phyloP scores from a whole-genome alignment of 805 yeast species.

The Teunomyces barrocoloradensis region DNA sequence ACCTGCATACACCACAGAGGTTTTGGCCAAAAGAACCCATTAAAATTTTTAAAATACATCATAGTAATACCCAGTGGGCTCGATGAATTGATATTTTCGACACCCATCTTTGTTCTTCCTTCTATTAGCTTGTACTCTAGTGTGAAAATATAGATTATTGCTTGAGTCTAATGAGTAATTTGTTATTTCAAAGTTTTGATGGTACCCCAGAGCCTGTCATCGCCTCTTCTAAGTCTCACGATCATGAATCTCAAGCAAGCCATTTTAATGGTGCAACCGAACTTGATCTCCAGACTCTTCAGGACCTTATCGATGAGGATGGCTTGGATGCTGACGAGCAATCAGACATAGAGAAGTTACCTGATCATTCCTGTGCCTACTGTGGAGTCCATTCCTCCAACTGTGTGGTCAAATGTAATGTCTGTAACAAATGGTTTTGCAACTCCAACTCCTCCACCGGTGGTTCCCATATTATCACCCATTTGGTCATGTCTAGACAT shows the following conservation, averaged over 20 bases:
- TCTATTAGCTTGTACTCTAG: neutral
- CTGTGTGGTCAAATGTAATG: conserved; percentile 70
- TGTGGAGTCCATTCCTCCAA: conserved; percentile 70
- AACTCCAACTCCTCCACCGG: conserved; percentile 58
- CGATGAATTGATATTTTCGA: neutral
- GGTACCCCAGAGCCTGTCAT: neutral
- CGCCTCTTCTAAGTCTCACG: neutral
- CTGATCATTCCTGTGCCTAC: conserved; percentile 51
- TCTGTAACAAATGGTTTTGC: conserved; percentile 87
- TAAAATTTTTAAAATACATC: neutral
- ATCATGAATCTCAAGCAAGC: conserved; percentile 1
- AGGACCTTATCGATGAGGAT: conserved; percentile 11
- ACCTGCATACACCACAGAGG: neutral
- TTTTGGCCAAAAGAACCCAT: neutral
- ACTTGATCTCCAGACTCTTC: conserved; percentile 4
- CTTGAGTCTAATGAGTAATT: conserved; percentile 19
- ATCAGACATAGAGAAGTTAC: conserved; percentile 8
- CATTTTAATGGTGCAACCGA: conserved; percentile 2
- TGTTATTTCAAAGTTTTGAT: conserved; percentile 18
- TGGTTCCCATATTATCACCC: conserved; percentile 82
- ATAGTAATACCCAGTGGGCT: neutral
- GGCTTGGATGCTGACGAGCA: neutral
- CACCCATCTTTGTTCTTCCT: neutral
- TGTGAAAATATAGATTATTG: neutral
- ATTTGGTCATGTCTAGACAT: conserved; percentile 78